phyloP scores from a whole-genome alignment of 1,284 basidiomycete species.

The Papiliotrema flavescens region DNA sequence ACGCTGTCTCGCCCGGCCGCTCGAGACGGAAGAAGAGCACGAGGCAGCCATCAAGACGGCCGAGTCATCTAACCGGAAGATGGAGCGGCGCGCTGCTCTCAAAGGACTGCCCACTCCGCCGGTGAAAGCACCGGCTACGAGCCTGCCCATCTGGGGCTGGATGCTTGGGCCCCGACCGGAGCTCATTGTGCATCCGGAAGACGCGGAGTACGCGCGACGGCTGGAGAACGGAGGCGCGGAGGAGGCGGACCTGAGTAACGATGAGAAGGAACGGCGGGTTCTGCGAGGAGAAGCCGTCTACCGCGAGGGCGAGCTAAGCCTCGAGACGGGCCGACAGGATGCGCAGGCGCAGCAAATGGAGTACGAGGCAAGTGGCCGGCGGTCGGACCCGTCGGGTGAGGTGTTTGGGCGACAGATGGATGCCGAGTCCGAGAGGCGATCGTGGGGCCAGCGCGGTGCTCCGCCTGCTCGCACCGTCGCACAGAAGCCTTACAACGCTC shows the following conservation, averaged over 20 bases:
- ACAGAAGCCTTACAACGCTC: neutral
- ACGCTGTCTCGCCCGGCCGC: slow-evolving; percentile 9
- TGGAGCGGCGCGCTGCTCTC: slow-evolving; percentile 9
- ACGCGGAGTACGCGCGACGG: neutral
- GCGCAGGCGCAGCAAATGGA: too few relatives aligned
- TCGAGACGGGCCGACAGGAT: too few relatives aligned
- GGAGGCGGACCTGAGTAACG: neutral
- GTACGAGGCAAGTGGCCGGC: too few relatives aligned
- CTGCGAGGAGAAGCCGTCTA: too few relatives aligned
- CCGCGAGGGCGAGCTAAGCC: too few relatives aligned
- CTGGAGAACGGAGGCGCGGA: neutral
- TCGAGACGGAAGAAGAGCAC: slow-evolving; percentile 20
- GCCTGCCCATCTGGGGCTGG: slow-evolving; percentile 16
- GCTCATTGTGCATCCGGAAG: neutral
- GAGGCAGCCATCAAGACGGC: slow-evolving; percentile 15
- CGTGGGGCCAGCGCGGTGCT: neutral
- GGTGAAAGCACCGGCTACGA: slow-evolving; percentile 13
- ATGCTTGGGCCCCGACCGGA: slow-evolving; percentile 12
- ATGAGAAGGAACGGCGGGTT: too few relatives aligned
- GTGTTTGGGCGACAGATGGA: too few relatives aligned
- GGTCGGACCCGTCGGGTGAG: too few relatives aligned
- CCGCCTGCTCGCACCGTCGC: neutral
- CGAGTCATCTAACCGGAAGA: slow-evolving; percentile 9
- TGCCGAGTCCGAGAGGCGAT: neutral
- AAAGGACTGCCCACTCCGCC: slow-evolving; percentile 7